Evolutionary conservation across 345 rosid species (phyloP).

Genomic region (Populus deltoides): DNA sequence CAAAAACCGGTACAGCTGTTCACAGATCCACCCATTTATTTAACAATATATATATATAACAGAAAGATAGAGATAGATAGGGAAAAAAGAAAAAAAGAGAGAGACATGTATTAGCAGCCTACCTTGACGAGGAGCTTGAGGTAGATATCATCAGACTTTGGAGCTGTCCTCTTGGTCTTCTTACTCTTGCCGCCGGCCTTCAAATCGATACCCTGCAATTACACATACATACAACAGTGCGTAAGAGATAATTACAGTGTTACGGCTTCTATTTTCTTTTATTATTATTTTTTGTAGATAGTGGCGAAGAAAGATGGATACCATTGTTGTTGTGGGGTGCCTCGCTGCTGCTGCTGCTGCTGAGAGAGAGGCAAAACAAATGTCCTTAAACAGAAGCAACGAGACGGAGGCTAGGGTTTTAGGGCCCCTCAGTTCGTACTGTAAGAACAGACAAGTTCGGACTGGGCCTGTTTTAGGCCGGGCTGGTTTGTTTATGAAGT

Average conservation of each 20-base stretch:
- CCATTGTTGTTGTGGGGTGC: not conserved
- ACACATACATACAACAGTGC: not conserved
- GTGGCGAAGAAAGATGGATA: not conserved
- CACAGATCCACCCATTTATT: not conserved
- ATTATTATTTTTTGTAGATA: not conserved
- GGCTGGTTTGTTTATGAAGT: not conserved
- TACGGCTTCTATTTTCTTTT: not conserved
- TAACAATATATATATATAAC: not conserved
- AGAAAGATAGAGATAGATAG: not conserved
- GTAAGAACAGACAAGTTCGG: not conserved
- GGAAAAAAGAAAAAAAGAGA: not conserved
- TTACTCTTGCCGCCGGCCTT: constrained; percentile 98
- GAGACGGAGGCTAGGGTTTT: constrained; percentile 18
- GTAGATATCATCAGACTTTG: constrained; percentile 90
- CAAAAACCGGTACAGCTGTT: constrained; percentile 81
- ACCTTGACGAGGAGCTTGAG: constrained; percentile 97
- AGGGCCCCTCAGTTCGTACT: not conserved
- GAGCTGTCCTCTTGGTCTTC: constrained; percentile 85
- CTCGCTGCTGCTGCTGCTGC: not conserved
- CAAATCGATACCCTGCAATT: constrained; percentile 85
- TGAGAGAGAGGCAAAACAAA: not conserved
- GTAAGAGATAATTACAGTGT: not conserved
- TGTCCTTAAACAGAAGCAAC: not conserved
- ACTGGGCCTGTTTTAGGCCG: not conserved
- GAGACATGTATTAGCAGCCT: not conserved